Conservation (phyloP, 176 grass and related monocot species). For the Pontederia crassipes region DNA sequence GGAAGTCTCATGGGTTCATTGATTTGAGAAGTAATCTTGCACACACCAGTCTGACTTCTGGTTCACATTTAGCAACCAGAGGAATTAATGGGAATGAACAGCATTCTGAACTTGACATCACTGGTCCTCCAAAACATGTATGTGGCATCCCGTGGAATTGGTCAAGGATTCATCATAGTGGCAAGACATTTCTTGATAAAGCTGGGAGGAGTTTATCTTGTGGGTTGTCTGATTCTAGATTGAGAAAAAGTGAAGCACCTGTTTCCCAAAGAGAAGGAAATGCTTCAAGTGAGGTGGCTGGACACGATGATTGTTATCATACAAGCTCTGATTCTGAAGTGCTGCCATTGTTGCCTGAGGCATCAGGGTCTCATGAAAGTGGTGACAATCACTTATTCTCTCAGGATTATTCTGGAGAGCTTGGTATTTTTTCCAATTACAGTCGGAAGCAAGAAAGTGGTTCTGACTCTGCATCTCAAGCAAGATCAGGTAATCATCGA, state of each 20-base stretch:
- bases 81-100: background rate
- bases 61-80: background rate
- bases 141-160: slow-evolving; percentile 98
- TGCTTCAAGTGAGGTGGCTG: slow-evolving; percentile 44
- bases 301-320: slow-evolving; percentile 29
- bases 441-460: slow-evolving; percentile 32
- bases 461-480: slow-evolving; percentile 46
- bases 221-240: slow-evolving; percentile 67
- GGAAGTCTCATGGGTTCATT: slow-evolving; percentile 20
- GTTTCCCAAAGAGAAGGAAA: slow-evolving; percentile 37
- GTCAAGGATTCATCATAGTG: slow-evolving; percentile 86
- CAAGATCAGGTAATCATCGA: slow-evolving; percentile 17
- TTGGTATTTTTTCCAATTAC: slow-evolving; percentile 72
- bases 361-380: slow-evolving; percentile 18
- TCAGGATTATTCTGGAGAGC: slow-evolving; percentile 62
- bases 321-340: slow-evolving; percentile 72
- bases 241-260: slow-evolving; percentile 32
- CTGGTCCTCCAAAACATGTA: slow-evolving; percentile 40
- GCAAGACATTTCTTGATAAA: slow-evolving; percentile 82
- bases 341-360: slow-evolving; percentile 46
- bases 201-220: slow-evolving; percentile 83
- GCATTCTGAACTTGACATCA: slow-evolving; percentile 30
- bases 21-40: background rate
- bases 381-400: slow-evolving; percentile 19
- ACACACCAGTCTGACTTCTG: background rate